Evolutionary conservation across 2,329 filamentous ascomycete genomes (phyloP).

Genomic region (Setomelanomma holmii): DNA sequence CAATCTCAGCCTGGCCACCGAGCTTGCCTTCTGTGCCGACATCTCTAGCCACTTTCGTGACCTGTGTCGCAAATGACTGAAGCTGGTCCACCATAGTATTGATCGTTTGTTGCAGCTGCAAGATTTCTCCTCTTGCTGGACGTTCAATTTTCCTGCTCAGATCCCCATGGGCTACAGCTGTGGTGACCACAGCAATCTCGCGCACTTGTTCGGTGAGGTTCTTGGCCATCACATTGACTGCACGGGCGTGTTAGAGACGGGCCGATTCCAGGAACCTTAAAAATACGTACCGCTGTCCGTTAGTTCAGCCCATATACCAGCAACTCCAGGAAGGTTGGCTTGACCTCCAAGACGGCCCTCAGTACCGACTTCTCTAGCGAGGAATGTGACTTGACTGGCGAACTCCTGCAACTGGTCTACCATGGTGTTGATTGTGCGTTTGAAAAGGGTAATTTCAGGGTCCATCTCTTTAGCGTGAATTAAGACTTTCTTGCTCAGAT

Average conservation of each 20-base stretch:
- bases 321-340: constrained; percentile 90
- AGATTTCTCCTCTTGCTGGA: constrained; percentile 90
- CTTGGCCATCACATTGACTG: constrained; percentile 97
- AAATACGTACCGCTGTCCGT: constrained; percentile 64
- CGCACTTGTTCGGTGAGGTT: constrained; percentile 97
- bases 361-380: constrained; percentile 94
- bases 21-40: constrained; percentile 70
- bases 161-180: constrained; percentile 91
- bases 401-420: constrained; percentile 98
- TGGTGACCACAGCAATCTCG: constrained; percentile 96
- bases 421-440: constrained; percentile 98
- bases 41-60: constrained; percentile 69
- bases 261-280: constrained; percentile 23
- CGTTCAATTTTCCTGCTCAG: constrained; percentile 95
- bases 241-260: constrained; percentile 33
- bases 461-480: constrained; percentile 98
- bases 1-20: constrained; percentile 69
- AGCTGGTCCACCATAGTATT: constrained; percentile 72
- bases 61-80: constrained; percentile 70
- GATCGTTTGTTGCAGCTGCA: constrained; percentile 90
- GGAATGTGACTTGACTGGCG: constrained; percentile 91
- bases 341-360: constrained; percentile 94
- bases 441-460: constrained; percentile 96
- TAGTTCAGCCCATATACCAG: constrained; percentile 96
- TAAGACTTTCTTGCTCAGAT: constrained; percentile 94